These are phyloP conservation scores for Trichocladium antarcticum DNA, from an alignment of 495 filamentous ascomycete species.

Conservation along the genomic window DNA sequence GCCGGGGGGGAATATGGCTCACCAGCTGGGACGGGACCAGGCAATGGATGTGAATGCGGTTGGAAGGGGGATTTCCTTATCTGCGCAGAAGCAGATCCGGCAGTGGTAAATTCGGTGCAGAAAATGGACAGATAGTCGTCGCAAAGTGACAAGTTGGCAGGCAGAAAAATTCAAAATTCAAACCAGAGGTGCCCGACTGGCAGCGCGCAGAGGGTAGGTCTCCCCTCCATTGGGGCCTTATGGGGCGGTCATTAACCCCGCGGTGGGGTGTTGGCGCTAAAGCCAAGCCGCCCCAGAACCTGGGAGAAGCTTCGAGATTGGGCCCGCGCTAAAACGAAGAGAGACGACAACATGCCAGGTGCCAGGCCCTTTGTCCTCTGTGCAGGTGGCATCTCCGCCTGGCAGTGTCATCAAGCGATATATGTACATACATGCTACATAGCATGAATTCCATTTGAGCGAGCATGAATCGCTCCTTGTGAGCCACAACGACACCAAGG, in stretches of 20 bases:
- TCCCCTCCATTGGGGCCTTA: constrained; percentile 13
- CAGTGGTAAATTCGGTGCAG: constrained; percentile 6
- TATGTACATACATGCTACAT: too few species aligned
- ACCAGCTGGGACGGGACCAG: constrained; percentile 6
- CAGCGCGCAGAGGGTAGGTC: neutral
- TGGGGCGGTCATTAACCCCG: constrained; percentile 17
- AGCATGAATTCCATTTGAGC: too few species aligned
- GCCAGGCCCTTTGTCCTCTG: too few species aligned
- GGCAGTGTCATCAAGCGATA: too few species aligned
- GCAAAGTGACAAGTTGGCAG: constrained; percentile 3
- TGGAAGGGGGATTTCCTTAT: neutral
- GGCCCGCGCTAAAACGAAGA: too few species aligned
- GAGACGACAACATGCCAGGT: too few species aligned
- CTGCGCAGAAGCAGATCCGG: constrained; percentile 6
- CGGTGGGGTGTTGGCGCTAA: constrained; percentile 13
- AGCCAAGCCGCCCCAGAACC: constrained; percentile 21
- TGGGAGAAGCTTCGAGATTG: constrained; percentile 25
- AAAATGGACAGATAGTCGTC: constrained; percentile 1
- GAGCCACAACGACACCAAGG: too few species aligned
- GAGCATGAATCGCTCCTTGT: too few species aligned
- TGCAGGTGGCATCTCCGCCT: too few species aligned
- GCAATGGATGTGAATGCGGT: neutral
- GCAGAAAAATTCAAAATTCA: constrained; percentile 9
- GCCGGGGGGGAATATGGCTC: neutral
- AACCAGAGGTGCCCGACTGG: constrained; percentile 10